These are phyloP conservation scores for Penicillium sp. DNA, from an alignment of 2,329 filamentous ascomycete genomes.

Conservation along the genomic window DNA sequence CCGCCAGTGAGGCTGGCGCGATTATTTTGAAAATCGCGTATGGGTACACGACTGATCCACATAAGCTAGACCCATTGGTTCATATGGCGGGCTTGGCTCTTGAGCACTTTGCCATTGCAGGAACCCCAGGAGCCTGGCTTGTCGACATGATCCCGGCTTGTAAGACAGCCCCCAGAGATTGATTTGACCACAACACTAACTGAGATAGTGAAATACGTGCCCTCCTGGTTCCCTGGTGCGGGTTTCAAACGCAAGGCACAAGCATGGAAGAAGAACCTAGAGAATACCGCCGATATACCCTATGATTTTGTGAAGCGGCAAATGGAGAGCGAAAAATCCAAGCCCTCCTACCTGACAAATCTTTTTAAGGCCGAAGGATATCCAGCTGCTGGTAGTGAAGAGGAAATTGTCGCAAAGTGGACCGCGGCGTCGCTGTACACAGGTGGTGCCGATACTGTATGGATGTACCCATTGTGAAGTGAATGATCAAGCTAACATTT, in stretches of 20 bases:
- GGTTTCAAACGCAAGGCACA: conserved; percentile 46
- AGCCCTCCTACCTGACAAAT: conserved; percentile 19
- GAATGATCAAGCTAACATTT: neutral
- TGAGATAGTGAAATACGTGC: conserved; percentile 38
- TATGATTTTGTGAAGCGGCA: conserved; percentile 31
- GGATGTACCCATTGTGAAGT: neutral
- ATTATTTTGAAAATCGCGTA: conserved; percentile 49
- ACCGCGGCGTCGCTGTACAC: conserved; percentile 44
- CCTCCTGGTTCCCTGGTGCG: conserved; percentile 49
- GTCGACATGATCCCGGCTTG: conserved; percentile 50
- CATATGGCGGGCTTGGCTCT: conserved; percentile 43
- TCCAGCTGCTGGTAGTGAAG: conserved; percentile 20
- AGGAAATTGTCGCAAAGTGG: conserved; percentile 43
- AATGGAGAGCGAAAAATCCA: conserved; percentile 6
- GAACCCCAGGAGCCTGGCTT: conserved; percentile 45
- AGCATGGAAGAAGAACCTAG: conserved; percentile 34
- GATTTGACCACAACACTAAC: neutral
- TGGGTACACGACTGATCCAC: conserved; percentile 47
- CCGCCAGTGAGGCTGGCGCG: conserved; percentile 38
- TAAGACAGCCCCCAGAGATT: conserved; percentile 18
- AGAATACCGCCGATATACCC: conserved; percentile 38
- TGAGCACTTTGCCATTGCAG: conserved; percentile 41
- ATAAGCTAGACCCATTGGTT: conserved; percentile 45
- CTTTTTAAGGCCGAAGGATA: conserved; percentile 29
- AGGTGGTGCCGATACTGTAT: conserved; percentile 45